Base-by-base conservation (phyloP, 2,329 filamentous ascomycete genomes). In the Metarhizium guizhouense region DNA sequence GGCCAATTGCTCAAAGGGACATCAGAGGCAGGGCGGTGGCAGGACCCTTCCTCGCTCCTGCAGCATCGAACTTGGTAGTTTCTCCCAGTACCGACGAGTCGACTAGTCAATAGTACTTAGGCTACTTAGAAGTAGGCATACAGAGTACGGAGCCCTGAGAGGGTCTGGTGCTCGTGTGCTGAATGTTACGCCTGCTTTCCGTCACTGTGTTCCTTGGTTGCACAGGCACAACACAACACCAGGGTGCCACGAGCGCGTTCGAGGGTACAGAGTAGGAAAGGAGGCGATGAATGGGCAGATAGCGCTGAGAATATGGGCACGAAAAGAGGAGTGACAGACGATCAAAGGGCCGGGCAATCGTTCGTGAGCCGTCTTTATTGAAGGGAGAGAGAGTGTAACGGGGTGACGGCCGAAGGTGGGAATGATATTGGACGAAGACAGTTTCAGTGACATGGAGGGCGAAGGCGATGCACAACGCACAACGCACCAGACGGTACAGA, bases 201-300 rank as follows among this genome's bases (percentile, higher is more conserved):
- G 32, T 34, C 32, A 25, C 25, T 25, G 25, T 25, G 25, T 25
- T 14, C 43, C 43, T 2, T 4, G n/a, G 58, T 61, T 18, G 53
- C 55, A 60, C 58, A 45, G 10, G 42, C 54, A 47, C 48, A 53
- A 51, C 58, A 49, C 58, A 60, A 57, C 42, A 45, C n/a, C 16
- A 45, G 58, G 56, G 59, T 61, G 57, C 58, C 58, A 61, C 58
- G 59, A 34, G 32, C 32, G 6, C 10, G 32, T 34, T 34, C 32
- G 10, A 34, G 10, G 6, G 32, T 34, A 34, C 32, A 25, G 25
- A 25, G 32, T 34, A 60, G 58, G 54, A 43, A 32, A 36, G 36
- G n/a, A 51, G 43, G 48, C 18, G 30, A 32, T 25, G n/a, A 36
- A n/a, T 34, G 38, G 16, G 42, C 25, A 47, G 40, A 40, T 49